Evolutionary conservation across 2,329 filamentous ascomycete species (phyloP).

Genomic region (Pseudofabraea citricarpa): DNA sequence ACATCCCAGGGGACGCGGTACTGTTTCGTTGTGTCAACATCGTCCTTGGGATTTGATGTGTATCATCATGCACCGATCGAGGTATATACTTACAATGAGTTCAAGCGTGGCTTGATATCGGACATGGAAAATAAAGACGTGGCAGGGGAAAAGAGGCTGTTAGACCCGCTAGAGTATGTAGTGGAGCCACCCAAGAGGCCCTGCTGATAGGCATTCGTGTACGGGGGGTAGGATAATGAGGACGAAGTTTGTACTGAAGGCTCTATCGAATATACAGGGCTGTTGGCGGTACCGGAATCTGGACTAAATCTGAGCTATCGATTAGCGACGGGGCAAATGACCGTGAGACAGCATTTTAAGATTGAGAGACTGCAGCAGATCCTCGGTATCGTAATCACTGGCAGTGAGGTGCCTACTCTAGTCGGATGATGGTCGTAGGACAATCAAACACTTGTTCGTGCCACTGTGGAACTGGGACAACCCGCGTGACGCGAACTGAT

Average conservation of each 20-base stretch:
- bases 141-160: slow-evolving; percentile 23
- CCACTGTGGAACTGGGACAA: slow-evolving; percentile 20
- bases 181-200: slow-evolving; percentile 23
- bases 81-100: slow-evolving; percentile 24
- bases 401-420: no score
- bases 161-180: slow-evolving; percentile 24
- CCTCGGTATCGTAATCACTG: no score
- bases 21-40: slow-evolving; percentile 19
- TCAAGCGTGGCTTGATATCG: slow-evolving; percentile 28
- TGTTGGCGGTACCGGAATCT: slow-evolving; percentile 26
- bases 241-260: slow-evolving; percentile 24
- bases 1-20: slow-evolving; percentile 25
- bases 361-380: slow-evolving; percentile 19
- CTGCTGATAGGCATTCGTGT: slow-evolving; percentile 24
- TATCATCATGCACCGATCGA: slow-evolving; percentile 12
- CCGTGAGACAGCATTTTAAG: slow-evolving; percentile 20
- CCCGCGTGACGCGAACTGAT: slow-evolving; percentile 24
- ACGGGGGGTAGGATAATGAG: slow-evolving; percentile 22
- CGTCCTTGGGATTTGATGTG: slow-evolving; percentile 4
- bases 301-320: slow-evolving; percentile 26
- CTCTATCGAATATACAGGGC: slow-evolving; percentile 28
- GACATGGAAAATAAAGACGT: slow-evolving; percentile 26
- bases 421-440: no score
- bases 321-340: slow-evolving; percentile 24
- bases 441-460: slow-evolving; percentile 20